Evolutionary conservation across 2,329 filamentous ascomycete species (phyloP).

Genomic region (Sordariomycetes sp.): DNA sequence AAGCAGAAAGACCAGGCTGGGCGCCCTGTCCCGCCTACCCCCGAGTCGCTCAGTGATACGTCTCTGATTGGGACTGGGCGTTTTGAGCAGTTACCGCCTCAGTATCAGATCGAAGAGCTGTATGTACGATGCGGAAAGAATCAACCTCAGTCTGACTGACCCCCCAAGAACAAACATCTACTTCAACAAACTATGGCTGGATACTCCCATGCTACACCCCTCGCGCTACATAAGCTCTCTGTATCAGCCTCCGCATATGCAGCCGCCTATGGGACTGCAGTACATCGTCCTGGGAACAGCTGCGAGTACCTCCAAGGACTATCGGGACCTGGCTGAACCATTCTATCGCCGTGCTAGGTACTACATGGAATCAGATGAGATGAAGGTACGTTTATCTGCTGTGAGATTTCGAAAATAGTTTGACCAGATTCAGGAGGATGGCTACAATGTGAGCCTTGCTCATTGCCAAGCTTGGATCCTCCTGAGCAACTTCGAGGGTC

Average conservation of each 20-base stretch:
- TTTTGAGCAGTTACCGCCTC: conserved; percentile 17
- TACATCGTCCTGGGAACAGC: conserved; percentile 77
- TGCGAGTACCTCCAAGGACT: conserved; percentile 59
- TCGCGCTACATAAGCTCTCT: conserved; percentile 63
- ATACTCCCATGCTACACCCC: conserved; percentile 66
- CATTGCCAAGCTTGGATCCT: conserved; percentile 72
- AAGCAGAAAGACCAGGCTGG: conserved; percentile 8
- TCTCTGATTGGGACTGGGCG: conserved; percentile 14
- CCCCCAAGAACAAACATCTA: conserved; percentile 29
- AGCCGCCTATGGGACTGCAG: conserved; percentile 69
- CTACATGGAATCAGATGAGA: conserved; percentile 72
- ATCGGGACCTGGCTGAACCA: conserved; percentile 57
- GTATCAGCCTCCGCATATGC: conserved; percentile 58
- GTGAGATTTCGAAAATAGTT: not conserved
- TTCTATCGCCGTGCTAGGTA: conserved; percentile 76
- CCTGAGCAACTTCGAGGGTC: conserved; percentile 68
- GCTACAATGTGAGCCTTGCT: conserved; percentile 41
- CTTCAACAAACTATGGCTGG: conserved; percentile 63
- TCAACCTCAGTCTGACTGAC: not conserved
- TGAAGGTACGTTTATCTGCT: conserved; percentile 41
- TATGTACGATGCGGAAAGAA: too few species aligned
- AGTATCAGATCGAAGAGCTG: conserved; percentile 16
- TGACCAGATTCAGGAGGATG: conserved; percentile 9
- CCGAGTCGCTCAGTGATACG: conserved; percentile 7
- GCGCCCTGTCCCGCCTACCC: not conserved